phyloP scores from a whole-genome alignment of 139 green algal genomes.

The Diplosphaera chodatii region DNA sequence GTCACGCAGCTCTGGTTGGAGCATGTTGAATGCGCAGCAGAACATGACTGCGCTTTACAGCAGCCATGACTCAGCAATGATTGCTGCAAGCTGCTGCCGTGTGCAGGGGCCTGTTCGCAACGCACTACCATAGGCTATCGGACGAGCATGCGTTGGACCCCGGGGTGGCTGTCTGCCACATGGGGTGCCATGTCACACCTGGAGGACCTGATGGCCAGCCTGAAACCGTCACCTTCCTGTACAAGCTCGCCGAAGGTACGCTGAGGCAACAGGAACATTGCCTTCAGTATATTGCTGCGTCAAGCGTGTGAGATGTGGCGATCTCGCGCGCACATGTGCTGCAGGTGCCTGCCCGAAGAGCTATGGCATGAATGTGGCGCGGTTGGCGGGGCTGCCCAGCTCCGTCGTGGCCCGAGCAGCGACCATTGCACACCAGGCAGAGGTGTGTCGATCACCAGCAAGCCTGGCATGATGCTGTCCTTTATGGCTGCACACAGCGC shows the following conservation, averaged over 20 bases:
- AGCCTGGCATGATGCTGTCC: too few species aligned
- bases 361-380: slow-evolving; percentile 94
- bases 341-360: slow-evolving; percentile 77
- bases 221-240: slow-evolving; percentile 80
- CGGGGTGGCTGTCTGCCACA: slow-evolving; percentile 72
- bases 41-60: too few species aligned
- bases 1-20: too few species aligned
- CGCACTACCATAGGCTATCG: slow-evolving; percentile 92
- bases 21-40: too few species aligned
- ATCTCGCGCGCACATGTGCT: too few species aligned
- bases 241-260: slow-evolving; percentile 60
- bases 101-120: slow-evolving; percentile 91
- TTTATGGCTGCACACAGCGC: too few species aligned
- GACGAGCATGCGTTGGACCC: slow-evolving; percentile 57
- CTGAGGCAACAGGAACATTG: too few species aligned
- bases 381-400: slow-evolving; percentile 81
- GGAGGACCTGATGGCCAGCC: not conserved
- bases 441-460: not conserved
- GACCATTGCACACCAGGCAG: not conserved
- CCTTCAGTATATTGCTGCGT: too few species aligned
- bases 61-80: too few species aligned
- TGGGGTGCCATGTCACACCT: slow-evolving; percentile 68
- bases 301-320: too few species aligned
- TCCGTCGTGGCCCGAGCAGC: slow-evolving; percentile 48
- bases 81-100: slow-evolving; percentile 1